These are phyloP conservation scores for Sisymbrium altissimum DNA, from an alignment of 345 rosid genomes.

Conservation along the genomic window DNA sequence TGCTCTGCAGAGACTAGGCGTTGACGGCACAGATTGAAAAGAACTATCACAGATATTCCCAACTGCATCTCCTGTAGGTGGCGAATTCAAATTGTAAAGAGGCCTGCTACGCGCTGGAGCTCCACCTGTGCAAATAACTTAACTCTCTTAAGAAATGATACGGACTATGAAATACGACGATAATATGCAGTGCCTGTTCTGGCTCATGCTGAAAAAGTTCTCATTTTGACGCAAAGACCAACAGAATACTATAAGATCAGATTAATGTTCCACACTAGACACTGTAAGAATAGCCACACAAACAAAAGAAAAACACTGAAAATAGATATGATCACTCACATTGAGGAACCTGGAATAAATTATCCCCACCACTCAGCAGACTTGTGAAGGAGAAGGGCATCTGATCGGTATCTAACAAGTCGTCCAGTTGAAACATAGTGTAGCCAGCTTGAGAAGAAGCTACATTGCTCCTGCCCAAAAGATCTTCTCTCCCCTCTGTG, in stretches of 20 bases:
- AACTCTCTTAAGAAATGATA: constrained; percentile 12
- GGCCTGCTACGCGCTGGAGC: constrained; percentile 38
- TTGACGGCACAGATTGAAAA: constrained; percentile 36
- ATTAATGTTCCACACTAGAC: neutral
- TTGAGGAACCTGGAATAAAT: constrained; percentile 26
- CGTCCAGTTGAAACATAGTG: constrained; percentile 21
- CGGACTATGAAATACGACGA: neutral
- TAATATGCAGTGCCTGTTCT: neutral
- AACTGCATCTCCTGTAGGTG: constrained; percentile 44
- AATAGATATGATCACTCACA: constrained; percentile 13
- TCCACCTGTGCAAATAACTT: constrained; percentile 44
- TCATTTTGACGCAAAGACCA: neutral
- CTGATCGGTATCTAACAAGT: constrained; percentile 28
- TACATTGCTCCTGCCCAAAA: constrained; percentile 24
- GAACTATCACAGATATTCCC: constrained; percentile 27
- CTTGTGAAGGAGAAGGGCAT: constrained; percentile 37
- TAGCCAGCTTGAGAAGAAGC: constrained; percentile 37
- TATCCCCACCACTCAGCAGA: constrained; percentile 20
- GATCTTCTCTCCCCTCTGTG: constrained; percentile 20
- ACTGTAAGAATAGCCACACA: neutral
- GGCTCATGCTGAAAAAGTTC: neutral
- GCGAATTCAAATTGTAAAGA: constrained; percentile 45
- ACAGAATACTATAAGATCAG: neutral
- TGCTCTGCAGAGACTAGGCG: constrained; percentile 35
- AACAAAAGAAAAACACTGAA: neutral